Base-by-base conservation (phyloP, 192 early-diverging fungal genomes). In the Coemansia sp. region DNA sequence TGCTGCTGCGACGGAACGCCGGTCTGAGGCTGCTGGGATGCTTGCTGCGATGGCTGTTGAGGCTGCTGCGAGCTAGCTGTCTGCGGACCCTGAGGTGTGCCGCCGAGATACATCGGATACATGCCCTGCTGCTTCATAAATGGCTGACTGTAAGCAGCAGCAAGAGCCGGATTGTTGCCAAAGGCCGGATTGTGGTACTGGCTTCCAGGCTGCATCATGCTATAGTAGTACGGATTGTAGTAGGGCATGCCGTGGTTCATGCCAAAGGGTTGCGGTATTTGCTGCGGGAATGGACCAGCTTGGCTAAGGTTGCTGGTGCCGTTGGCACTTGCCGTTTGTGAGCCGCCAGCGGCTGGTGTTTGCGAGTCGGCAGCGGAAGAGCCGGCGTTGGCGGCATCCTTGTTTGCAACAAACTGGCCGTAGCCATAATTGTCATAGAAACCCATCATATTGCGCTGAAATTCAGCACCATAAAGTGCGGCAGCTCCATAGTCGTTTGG, bases 71-170 rank as follows among this genome's bases (percentile, higher is more conserved):
- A 72, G 32, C 67, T 72, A 51, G 51, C 70, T 14, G 56, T 61
- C 52, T 74, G 75, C 20, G 73, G 60, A 20, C 64, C 65, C 54
- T 75, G 74, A 14, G 78, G 72, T 6, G 66, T 71, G 17, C 61
- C 59, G 6, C 67, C 68, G 6, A 73, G 78, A 70, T 94, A 93
- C 88, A 91, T 90, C 19, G 92, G 92, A 63, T 94, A 96, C 85
- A 93, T 88, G 36, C 82, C 86, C 85, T 96, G 94, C 84, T 93
- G 94, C 84, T 93, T 94, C 75, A 94, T 85, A 70, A 92, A 94
- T 8, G 90, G 93, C 74, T 94, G 93, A n/a, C 89, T 92, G 74
- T 94, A 96, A 6, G 85, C 85, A 2, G 89, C 90, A 1, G 78
- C 78, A 33, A 81, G 63, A 2, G 78, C 78, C 0, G 78, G 78